Base-by-base conservation (phyloP, 2,329 filamentous ascomycete genomes). In the Daldinia sp. region DNA sequence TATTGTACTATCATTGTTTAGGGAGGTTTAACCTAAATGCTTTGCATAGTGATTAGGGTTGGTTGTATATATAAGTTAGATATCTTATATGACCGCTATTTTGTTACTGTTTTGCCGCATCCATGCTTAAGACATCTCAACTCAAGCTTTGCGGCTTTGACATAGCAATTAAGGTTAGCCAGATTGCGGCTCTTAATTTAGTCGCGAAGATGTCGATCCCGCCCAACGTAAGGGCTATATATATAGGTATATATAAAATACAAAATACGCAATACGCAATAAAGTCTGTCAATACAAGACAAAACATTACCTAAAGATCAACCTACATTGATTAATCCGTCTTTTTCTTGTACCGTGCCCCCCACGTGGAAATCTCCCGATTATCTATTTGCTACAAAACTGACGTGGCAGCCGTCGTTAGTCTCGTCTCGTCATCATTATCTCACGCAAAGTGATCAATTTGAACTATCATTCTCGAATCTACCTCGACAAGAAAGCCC, bases 331-430 rank as follows among this genome's bases (percentile, higher is more conserved):
- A 51, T 53, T 60, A 20, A 64, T 48, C 68, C 13, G 13, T 51
- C 41, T 48, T 60, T 50, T 42, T 35, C 57, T 64, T 65, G 35
- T 41, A 50, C 66, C 55, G 51, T 60, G 5, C 35, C 60, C 69
- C 73, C 70, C 73, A 74, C 74, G 74, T 74, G 74, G 73, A 66
- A 69, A 58, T 5, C 55, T 65, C 57, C 55, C 60, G 72, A 62
- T 55, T 63, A 68, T 71, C 72, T 74, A 74, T 74, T 74, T 74
- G 72, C 72, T 73, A 64, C 63, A 59, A 60, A 65, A 35, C 6
- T 50, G 55, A 71, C 61, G 60, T 65, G 66, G 59, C 41, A 33
- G 15, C 9, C 28, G 26, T 51, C n/a, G 26, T 18, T 56, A 48
- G 51, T 44, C 51, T 61, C 60, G 56, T 50, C 60, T 61, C 65